Evolutionary conservation across 805 yeast genomes (phyloP), one percentile per base, ranked within the genome.

Genomic region (Hanseniaspora occidentalis): DNA sequence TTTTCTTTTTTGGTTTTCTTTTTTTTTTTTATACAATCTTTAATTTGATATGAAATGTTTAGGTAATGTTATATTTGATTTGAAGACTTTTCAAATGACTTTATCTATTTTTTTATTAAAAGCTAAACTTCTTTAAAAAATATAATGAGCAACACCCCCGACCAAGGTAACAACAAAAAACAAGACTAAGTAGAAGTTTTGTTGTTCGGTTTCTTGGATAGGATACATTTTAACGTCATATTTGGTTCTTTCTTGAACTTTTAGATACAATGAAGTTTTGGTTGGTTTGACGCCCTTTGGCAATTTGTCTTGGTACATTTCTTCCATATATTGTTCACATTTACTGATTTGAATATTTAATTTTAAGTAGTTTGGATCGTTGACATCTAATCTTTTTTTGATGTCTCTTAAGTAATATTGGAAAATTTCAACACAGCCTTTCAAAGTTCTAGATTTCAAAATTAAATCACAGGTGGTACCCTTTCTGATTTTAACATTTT

Each of bases 291-390:
- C 72, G 17, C 79, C 79, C 6, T 43, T 41, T 34, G 88, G 88
- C 39, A 78, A 54, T 42, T 79, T 67, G 11, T 58, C 59, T 47
- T 88, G 92, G 56, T 77, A 76, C 71, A 82, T 68, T 38, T 68
- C 66, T 57, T 89, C 95, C 52, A 89, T 78, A 60, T 75, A 81
- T 64, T 84, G 95, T 54, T 85, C 95, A 47, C 92, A 75, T 60
- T 83, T 81, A 40, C 92, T 95, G 59, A 95, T 82, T 47, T 75
- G 74, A 48, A 84, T 75, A 51, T 94, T 94, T 49, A 92, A 73
- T 45, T 77, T 73, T 53, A 88, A 67, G 61, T 84, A 89, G 64
- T 81, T 81, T 46, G 95, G 94, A 64, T 89, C 97, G 27, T 69
- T 64, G 24, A 88, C 92, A 11, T 74, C 70, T 37, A 89, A 75